A percentile compares a stretch with the other conserved stretches of the same genome.
Evolutionary conservation across 2,329 filamentous ascomycete species (phyloP).

Genomic region (Alternaria sp.): DNA sequence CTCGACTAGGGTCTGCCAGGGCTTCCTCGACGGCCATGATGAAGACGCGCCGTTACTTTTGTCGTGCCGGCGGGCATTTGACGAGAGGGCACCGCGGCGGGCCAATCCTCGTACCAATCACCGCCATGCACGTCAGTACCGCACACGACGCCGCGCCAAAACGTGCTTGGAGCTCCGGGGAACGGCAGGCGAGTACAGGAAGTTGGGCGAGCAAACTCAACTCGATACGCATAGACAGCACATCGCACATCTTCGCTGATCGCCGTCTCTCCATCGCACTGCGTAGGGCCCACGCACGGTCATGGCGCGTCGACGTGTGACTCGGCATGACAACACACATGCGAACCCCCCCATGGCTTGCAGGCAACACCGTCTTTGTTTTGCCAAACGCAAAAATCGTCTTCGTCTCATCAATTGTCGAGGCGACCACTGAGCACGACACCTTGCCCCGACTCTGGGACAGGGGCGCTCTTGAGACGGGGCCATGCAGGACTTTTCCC

Average conservation of each 20-base stretch:
- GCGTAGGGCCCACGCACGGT: slow-evolving; percentile 11
- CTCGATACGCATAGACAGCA: slow-evolving; percentile 1
- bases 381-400: slow-evolving; percentile 21
- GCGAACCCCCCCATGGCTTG: slow-evolving; percentile 31
- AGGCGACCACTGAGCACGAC: slow-evolving; percentile 26
- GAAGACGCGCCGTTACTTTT: neutral
- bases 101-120: slow-evolving; percentile 19
- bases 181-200: slow-evolving; percentile 6
- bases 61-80: neutral
- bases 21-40: slow-evolving; percentile 4
- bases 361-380: slow-evolving; percentile 22
- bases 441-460: slow-evolving; percentile 2
- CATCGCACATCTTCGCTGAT: slow-evolving; percentile 8
- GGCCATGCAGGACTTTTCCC: slow-evolving; percentile 23
- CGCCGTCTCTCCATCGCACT: neutral
- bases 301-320: slow-evolving; percentile 22
- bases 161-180: slow-evolving; percentile 3
- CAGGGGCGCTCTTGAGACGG: neutral
- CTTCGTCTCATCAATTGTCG: slow-evolving; percentile 31
- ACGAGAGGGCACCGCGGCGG: neutral
- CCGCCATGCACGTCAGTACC: slow-evolving; percentile 30
- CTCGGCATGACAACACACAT: slow-evolving; percentile 32
- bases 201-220: slow-evolving; percentile 5
- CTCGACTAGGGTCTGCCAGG: slow-evolving; percentile 14
- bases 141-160: slow-evolving; percentile 25